phyloP scores from a whole-genome alignment of 306 rosid species.

The Mimosa pudica region DNA sequence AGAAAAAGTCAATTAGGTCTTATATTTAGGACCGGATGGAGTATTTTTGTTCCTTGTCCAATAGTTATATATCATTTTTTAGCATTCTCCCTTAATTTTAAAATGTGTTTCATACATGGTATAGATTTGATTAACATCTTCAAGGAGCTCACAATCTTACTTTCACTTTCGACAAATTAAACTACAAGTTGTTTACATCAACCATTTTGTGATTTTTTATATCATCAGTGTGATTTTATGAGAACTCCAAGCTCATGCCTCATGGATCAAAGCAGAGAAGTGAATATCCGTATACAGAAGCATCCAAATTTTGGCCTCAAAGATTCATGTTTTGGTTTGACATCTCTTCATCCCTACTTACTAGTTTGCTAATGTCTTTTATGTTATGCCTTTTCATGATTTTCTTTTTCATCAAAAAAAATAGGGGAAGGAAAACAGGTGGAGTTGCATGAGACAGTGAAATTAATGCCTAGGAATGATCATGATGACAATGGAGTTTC shows the following conservation, averaged over 20 bases:
- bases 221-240: neutral
- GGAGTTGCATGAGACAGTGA: conserved; percentile 45
- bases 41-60: no score
- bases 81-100: neutral
- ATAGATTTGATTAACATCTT: neutral
- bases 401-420: neutral
- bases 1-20: no score
- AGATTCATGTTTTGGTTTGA: conserved; percentile 51
- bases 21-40: no score
- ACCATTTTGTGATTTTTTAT: neutral
- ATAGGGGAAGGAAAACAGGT: conserved; percentile 45
- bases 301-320: conserved; percentile 19
- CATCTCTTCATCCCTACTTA: neutral
- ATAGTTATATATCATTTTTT: no score
- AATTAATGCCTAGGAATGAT: conserved; percentile 37
- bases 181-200: neutral
- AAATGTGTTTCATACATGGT: neutral
- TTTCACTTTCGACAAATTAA: no score
- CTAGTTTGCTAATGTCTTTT: neutral
- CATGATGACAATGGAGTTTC: conserved; percentile 31
- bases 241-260: neutral
- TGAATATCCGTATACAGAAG: neutral
- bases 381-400: neutral
- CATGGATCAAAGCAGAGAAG: neutral
- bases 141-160: neutral